Percentiles rank a stretch among this genome's conserved stretches.
Evolutionary conservation across 2,329 filamentous ascomycete species (phyloP).

Genomic region (Drechslera avenae): DNA sequence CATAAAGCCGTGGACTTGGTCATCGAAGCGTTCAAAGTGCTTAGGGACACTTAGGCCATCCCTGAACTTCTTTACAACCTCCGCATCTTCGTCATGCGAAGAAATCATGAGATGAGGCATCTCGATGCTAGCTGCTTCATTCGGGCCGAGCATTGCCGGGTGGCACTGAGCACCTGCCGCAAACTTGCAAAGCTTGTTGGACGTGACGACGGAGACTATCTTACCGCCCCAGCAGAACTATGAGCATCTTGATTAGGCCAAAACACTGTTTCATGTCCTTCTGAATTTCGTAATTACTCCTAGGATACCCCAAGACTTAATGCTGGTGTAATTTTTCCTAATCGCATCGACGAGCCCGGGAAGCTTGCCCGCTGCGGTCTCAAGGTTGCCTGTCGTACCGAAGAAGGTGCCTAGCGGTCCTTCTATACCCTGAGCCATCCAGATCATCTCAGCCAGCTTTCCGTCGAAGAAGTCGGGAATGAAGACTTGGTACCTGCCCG

Average conservation of each 20-base stretch:
- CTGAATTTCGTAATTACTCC: neutral
- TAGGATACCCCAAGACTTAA: neutral
- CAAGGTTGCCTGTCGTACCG: neutral
- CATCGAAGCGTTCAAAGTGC: neutral
- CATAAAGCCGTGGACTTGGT: neutral
- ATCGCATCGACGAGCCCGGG: neutral
- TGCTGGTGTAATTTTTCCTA: neutral
- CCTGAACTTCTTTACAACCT: neutral
- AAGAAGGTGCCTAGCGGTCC: neutral
- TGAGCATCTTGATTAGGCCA: neutral
- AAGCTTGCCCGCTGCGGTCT: neutral
- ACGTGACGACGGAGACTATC: neutral
- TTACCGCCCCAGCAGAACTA: neutral
- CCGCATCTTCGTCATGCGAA: neutral
- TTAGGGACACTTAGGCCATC: neutral
- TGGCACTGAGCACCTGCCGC: neutral
- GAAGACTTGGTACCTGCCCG: neutral
- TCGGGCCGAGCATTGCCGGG: neutral
- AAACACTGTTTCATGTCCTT: neutral
- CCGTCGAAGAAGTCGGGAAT: slow-evolving; percentile 3
- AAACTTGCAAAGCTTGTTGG: neutral
- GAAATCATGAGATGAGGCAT: neutral
- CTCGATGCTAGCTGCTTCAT: neutral
- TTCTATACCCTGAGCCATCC: neutral
- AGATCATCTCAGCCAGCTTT: neutral